phyloP scores from a whole-genome alignment of 352 stramenopile species.

The Phytophthora cryptogea region DNA sequence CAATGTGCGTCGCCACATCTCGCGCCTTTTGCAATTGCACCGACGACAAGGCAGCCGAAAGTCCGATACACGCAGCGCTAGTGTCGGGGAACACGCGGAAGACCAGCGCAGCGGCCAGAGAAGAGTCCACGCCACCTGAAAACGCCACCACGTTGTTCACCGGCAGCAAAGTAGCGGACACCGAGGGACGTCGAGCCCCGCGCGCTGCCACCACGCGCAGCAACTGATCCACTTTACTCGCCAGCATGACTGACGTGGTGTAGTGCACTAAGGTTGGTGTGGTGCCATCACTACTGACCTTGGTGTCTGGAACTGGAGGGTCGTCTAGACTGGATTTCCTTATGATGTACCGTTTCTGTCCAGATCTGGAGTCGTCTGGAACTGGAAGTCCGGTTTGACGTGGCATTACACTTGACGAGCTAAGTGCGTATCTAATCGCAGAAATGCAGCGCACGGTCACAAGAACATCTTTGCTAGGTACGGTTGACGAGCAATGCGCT shows the following conservation, averaged over 20 bases:
- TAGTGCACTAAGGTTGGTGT: neutral
- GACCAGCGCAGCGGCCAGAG: conserved; percentile 92
- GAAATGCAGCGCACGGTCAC: no score
- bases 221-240: conserved; percentile 46
- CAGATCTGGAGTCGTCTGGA: no score
- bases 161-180: conserved; percentile 2
- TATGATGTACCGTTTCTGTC: no score
- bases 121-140: conserved; percentile 96
- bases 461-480: no score
- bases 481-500: no score
- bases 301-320: no score
- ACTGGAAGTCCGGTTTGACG: no score
- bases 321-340: no score
- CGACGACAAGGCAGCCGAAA: conserved; percentile 90
- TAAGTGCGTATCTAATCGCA: no score
- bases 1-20: conserved; percentile 86
- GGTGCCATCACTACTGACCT: no score
- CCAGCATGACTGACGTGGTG: conserved; percentile 16
- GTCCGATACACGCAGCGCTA: conserved; percentile 90
- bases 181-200: conserved; percentile 13
- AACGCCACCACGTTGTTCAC: conserved; percentile 88
- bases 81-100: conserved; percentile 75
- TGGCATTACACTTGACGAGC: no score
- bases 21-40: conserved; percentile 90
- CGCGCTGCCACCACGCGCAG: conserved; percentile 41